phyloP scores from a whole-genome alignment of 2,329 filamentous ascomycete species.

The Xylariaceae sp. region DNA sequence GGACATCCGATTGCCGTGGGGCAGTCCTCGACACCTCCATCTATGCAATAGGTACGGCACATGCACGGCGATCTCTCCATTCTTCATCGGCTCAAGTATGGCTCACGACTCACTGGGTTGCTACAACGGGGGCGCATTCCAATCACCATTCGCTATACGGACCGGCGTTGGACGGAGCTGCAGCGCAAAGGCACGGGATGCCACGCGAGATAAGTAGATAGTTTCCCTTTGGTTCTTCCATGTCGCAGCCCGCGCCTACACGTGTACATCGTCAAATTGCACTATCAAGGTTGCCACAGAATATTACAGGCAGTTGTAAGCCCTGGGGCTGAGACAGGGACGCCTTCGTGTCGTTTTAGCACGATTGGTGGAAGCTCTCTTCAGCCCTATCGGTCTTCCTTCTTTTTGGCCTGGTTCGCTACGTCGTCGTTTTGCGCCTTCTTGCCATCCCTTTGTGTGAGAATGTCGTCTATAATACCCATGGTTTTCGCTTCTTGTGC shows the following conservation, averaged over 20 bases:
- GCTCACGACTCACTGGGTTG: background rate
- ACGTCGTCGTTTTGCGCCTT: conserved; percentile 21
- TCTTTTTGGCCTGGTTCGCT: background rate
- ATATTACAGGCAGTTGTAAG: background rate
- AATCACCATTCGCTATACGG: background rate
- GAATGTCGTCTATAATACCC: conserved; percentile 87
- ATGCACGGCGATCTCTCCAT: background rate
- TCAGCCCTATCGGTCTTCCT: conserved; percentile 1
- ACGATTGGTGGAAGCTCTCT: background rate
- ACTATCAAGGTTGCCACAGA: background rate
- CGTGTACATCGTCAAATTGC: background rate
- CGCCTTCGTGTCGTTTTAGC: background rate
- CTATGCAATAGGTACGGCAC: background rate
- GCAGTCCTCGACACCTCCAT: background rate
- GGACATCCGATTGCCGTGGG: conserved; percentile 9
- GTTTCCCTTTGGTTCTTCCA: background rate
- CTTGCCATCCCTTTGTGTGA: conserved; percentile 57
- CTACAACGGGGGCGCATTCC: background rate
- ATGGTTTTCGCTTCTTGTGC: conserved; percentile 83
- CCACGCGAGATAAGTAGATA: background rate
- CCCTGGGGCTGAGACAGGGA: background rate
- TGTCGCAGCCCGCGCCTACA: background rate
- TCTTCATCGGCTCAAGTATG: background rate
- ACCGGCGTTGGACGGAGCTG: background rate
- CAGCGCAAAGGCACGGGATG: background rate